Evolutionary conservation across 2,329 filamentous ascomycete species (phyloP), one percentile per base, ranked within the genome.

Genomic region (Periglandula ipomoeae): DNA sequence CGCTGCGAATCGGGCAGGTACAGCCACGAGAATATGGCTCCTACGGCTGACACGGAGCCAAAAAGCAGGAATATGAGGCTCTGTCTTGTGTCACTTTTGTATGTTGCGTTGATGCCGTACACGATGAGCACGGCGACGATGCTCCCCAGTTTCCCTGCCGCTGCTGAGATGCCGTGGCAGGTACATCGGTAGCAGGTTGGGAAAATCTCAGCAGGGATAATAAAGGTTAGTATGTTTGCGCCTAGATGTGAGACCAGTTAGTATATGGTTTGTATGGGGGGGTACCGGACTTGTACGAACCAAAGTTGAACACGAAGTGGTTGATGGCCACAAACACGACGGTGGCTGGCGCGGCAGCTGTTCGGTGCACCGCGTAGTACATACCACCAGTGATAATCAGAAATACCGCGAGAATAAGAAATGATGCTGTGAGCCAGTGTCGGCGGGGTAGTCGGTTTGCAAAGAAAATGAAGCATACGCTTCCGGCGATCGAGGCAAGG

Each of bases 141-240:
- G 50, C 75, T 76, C 22, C 78, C 79, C 1, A 78, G 61, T 56
- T 82, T 82, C 10, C 79, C 79, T 1, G 73, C 72, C 0, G 79
- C 79, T 0, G 79, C 79, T 0, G 78, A 79, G 46, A 82, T 78
- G 22, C 78, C 79, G 56, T 82, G 78, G 50, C 78, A 82, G 0
- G 79, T 80, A 45, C 74, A 79, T 37, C 81, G 74, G 55, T 82
- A 83, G 53, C 74, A 72, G 2, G 80, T 84, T 0, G 79, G 79
- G 58, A 84, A 85, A 38, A 81, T 74, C 58, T 84, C 80, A 38
- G 78, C 79, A 1, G 81, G 79, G 15, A 84, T 74, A 47, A 83
- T 76, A 56, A 84, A 82, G 0, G 79, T 83, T 10, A 82, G 71
- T 0, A 76, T 78, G 55, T 82, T 82, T 38, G 78, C 78, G 10